Base-by-base conservation (phyloP, 257 asterid species). In the Penstemon davidsonii region DNA sequence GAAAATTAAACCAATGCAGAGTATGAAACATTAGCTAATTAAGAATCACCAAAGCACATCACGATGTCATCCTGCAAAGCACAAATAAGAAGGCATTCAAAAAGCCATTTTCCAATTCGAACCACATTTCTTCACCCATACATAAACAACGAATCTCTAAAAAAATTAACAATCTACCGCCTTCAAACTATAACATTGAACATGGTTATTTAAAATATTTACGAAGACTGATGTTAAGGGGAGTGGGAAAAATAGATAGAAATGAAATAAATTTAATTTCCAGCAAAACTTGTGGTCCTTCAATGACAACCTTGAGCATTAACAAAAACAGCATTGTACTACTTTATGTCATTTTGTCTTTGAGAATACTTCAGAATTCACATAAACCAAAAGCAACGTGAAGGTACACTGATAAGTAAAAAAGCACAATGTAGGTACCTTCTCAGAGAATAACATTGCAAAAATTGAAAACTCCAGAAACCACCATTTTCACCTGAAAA, bases 401-500 rank as follows among this genome's bases (percentile, higher is more conserved):
- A 70, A 71, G 33, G 66, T 15, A 44, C 44, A 45, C 50, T 67
- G 72, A 70, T 52, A 67, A n/a, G 13, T 56, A 77, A 56, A 25
- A 25, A 1, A 79, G 77, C 76, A 78, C 75, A 81, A 70, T 71
- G 85, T 68, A 78, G 47, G 69, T 72, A 77, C 83, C 65, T 77
- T 13, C 68, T 61, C 75, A 62, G 63, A 52, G 67, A 75, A 74
- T 3, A 65, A 49, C 71, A 65, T 60, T 7, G 71, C 72, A 80
- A 80, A 84, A 64, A 72, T 51, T 68, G 79, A 67, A 81, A 61
- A 55, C 63, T 53, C 75, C 76, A 79, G 33, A 55, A 54, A 46
- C 42, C 80, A 69, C 80, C 80, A 78, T 76, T 74, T 72, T 69
- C 79, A 76, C 82, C 86, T 72, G 79, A 43, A 73, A 73, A 53